Base-by-base conservation (phyloP, 352 stramenopile species). In the Phytophthora idaei region DNA sequence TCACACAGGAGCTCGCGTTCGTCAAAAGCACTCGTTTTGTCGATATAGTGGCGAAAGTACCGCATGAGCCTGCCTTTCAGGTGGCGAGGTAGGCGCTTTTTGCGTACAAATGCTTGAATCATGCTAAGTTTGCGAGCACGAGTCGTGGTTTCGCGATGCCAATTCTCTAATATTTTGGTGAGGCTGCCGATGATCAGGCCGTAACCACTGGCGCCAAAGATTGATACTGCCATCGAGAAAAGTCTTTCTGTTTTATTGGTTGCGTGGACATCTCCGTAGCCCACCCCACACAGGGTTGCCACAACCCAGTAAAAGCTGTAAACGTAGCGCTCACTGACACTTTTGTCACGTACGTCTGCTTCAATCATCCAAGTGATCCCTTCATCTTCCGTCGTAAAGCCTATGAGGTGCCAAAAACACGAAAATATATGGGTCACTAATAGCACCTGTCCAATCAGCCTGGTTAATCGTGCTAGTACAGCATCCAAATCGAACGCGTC, bases 261-360 rank as follows among this genome's bases (percentile, higher is more conserved):
- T 6, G 87, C 81, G 49, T 89, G 74, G 8, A 97, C 76, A 46
- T 97, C 90, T 11, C 90, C 90, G 44, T 92, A 97, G 0, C 90
- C 90, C 4, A 96, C 87, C 0, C 85, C 89, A 3, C 87, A 89
- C 10, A 96, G 48, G 0, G 89, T 96, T 0, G 79, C 80, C 27
- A 90, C 73, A n/a, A 90, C 84, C 89, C 89, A 97, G 64, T 97
- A 97, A 27, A 94, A 84, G 34, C 78, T 86, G 65, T 88, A 94
- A 14, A 95, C 53, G 52, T 96, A 97, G 11, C 80, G 79, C 1
- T 82, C 64, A 11, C 45, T 57, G 0, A 78, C 64, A 12, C 61
- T 73, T 25, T 62, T 63, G n/a, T 69, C 21, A 6, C 61, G 54
- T 34, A 89, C 21, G 4, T 66, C 63, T 1, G 68, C 46, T 1